Percentiles rank a stretch among this genome's conserved stretches.
Conservation (phyloP, 139 green algal species). For the Volvox reticuliferus region DNA sequence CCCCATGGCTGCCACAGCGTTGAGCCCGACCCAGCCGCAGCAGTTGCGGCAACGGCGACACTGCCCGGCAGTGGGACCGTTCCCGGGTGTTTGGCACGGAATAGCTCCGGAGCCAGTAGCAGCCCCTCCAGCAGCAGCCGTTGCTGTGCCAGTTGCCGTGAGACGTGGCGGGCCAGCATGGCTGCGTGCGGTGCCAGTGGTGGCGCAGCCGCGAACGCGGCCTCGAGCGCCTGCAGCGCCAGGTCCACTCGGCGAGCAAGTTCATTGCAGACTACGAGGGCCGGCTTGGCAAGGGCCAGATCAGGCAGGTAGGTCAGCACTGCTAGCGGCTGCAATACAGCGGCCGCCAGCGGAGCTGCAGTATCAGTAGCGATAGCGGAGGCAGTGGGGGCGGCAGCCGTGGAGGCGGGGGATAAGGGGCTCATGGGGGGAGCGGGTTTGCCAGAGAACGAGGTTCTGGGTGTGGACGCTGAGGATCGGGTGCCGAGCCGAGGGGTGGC, state of each 20-base stretch:
- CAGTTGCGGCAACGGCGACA: not conserved
- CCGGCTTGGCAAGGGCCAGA: conserved; percentile 14
- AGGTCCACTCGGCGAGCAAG: not conserved
- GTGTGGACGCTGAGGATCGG: not conserved
- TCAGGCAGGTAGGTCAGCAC: conserved; percentile 23
- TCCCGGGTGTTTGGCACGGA: conserved; percentile 4
- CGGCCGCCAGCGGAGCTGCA: not conserved
- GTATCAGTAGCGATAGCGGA: not conserved
- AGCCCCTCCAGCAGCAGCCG: conserved; percentile 43
- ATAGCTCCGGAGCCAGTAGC: conserved; percentile 25
- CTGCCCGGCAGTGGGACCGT: conserved; percentile 15
- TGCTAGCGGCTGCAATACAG: conserved; percentile 21
- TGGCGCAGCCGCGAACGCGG: not conserved
- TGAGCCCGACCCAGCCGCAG: not conserved
- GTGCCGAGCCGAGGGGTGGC: not conserved
- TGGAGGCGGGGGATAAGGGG: not conserved
- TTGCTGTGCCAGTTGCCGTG: conserved; percentile 19
- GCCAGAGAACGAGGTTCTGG: not conserved
- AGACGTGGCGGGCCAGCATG: conserved; percentile 20
- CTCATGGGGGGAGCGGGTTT: not conserved
- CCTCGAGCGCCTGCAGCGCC: conserved; percentile 16
- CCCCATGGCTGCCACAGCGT: not conserved
- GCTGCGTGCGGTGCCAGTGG: conserved; percentile 21
- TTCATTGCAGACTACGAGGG: not conserved
- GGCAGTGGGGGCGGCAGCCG: not conserved